These are phyloP conservation scores for Osmanthus fragrans DNA, from an alignment of 257 asterid genomes.

Conservation along the genomic window DNA sequence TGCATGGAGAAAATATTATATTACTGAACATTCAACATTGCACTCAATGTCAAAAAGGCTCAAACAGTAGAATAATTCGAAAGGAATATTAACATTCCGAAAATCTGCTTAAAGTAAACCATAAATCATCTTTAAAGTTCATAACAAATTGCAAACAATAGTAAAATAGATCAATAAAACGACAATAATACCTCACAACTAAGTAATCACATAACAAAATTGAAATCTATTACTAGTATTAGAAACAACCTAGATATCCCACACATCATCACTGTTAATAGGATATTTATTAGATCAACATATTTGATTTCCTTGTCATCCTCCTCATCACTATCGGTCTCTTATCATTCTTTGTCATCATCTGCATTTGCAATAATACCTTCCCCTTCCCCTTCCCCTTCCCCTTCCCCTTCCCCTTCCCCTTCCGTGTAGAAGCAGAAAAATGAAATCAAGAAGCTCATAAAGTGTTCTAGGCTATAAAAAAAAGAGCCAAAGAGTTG, in stretches of 20 bases:
- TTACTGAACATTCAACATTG: constrained; percentile 16
- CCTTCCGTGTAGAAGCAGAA: no score
- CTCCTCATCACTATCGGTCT: background rate
- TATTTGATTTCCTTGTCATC: background rate
- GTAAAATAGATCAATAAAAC: background rate
- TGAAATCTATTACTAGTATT: background rate
- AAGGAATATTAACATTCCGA: background rate
- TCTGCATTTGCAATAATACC: background rate
- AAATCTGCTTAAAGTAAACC: background rate
- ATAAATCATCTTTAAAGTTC: background rate
- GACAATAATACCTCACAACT: background rate
- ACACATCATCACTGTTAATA: background rate
- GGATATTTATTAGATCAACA: background rate
- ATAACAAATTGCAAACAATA: background rate
- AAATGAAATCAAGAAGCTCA: background rate
- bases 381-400: background rate
- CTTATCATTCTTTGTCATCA: background rate
- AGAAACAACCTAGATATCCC: background rate
- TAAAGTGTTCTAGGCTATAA: background rate
- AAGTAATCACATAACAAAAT: background rate
- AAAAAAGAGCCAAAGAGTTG: background rate
- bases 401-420: background rate
- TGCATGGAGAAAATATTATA: constrained; percentile 41
- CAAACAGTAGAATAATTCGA: background rate
- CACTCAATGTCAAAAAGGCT: background rate